Percentiles rank a stretch among this genome's conserved stretches.
These are phyloP conservation scores for Saccharomyces paradoxus DNA, from an alignment of 805 yeast species.

Conservation along the genomic window DNA sequence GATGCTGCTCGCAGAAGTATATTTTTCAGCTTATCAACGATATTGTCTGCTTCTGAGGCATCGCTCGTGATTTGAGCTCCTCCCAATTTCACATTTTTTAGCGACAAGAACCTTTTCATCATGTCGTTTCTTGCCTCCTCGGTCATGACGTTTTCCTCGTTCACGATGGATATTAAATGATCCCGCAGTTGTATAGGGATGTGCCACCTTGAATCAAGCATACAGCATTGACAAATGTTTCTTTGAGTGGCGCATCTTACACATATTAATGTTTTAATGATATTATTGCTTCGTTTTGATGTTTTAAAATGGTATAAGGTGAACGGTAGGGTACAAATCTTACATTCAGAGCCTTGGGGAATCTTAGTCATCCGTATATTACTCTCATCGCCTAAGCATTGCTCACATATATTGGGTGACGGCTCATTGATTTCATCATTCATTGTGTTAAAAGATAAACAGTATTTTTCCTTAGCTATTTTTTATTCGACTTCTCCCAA, in stretches of 20 bases:
- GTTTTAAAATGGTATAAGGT: conserved; percentile 55
- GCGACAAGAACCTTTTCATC: conserved; percentile 49
- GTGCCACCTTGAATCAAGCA: conserved; percentile 72
- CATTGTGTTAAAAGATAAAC: not conserved
- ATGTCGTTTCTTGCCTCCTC: conserved; percentile 44
- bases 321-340: conserved; percentile 77
- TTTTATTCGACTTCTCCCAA: not conserved
- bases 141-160: conserved; percentile 33
- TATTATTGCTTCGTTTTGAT: conserved; percentile 32
- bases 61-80: conserved; percentile 32
- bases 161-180: conserved; percentile 68
- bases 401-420: conserved; percentile 62
- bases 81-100: conserved; percentile 37
- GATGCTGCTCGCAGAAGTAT: not conserved
- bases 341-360: conserved; percentile 69
- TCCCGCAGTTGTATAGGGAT: conserved; percentile 76
- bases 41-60: conserved; percentile 38
- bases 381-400: conserved; percentile 50
- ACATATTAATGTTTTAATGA: conserved; percentile 65
- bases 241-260: conserved; percentile 67
- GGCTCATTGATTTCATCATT: conserved; percentile 3
- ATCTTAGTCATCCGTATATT: conserved; percentile 57
- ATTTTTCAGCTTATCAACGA: conserved; percentile 39
- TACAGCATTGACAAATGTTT: conserved; percentile 83
- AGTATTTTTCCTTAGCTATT: not conserved